Conservation (phyloP, 371 early-diverging fungal species). For the Syncephalastrum monosporum region DNA sequence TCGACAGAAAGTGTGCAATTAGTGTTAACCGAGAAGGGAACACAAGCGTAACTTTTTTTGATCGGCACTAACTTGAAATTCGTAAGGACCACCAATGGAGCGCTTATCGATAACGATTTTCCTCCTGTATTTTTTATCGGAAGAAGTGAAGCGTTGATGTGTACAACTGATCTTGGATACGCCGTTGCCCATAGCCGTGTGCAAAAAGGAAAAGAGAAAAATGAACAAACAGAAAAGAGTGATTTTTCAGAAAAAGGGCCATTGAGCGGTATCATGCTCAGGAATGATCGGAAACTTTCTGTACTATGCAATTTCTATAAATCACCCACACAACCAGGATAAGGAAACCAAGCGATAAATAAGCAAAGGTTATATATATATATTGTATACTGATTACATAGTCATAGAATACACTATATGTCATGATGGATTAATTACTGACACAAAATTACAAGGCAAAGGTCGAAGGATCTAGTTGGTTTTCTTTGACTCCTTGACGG, state of each 20-base stretch:
- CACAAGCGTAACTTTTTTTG: not conserved
- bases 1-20: not conserved
- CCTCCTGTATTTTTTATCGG: slow-evolving; percentile 13
- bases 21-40: not conserved
- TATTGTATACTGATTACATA: not conserved
- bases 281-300: too few species aligned
- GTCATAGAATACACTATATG: too few species aligned
- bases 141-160: slow-evolving; percentile 7
- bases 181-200: slow-evolving; percentile 24
- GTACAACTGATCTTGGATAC: slow-evolving; percentile 31
- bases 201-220: slow-evolving; percentile 9
- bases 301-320: too few species aligned
- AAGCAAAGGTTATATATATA: not conserved
- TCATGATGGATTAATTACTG: too few species aligned
- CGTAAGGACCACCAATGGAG: slow-evolving; percentile 30
- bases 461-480: slow-evolving; percentile 7
- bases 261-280: not conserved
- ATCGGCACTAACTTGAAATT: slow-evolving; percentile 29
- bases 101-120: slow-evolving; percentile 24
- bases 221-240: slow-evolving; percentile 3
- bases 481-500: slow-evolving; percentile 2
- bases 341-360: not conserved
- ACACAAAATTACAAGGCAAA: slow-evolving; percentile 2
- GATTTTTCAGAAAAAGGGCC: not conserved
- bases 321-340: not conserved